Conservation (phyloP, 805 yeast genomes). For the Metschnikowia cubensis region DNA sequence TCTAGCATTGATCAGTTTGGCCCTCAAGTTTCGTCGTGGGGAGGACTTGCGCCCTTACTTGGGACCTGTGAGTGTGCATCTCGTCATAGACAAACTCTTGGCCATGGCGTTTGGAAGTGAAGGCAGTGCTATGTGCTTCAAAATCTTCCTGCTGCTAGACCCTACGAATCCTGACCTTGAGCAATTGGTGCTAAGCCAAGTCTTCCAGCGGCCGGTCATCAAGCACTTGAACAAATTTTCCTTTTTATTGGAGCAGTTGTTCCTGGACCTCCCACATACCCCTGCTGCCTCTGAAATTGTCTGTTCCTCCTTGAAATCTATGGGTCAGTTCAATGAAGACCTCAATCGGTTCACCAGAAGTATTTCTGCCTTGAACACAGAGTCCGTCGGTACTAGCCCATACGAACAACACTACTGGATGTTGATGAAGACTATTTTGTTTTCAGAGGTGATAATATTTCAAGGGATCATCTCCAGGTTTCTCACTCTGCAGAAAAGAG, state of each 20-base stretch:
- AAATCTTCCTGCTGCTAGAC: slow-evolving; percentile 15
- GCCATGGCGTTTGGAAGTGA: slow-evolving; percentile 18
- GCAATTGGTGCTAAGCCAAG: slow-evolving; percentile 8
- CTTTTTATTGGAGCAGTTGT: slow-evolving; percentile 38
- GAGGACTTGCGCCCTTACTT: slow-evolving; percentile 21
- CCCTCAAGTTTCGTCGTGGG: slow-evolving; percentile 27
- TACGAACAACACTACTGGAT: slow-evolving; percentile 32
- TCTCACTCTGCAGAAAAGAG: slow-evolving; percentile 19
- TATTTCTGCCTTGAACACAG: slow-evolving; percentile 13
- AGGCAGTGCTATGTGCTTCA: slow-evolving; percentile 17
- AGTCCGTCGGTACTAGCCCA: slow-evolving; percentile 9
- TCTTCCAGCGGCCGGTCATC: slow-evolving; percentile 37
- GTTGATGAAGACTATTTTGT: slow-evolving; percentile 39
- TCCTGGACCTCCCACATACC: slow-evolving; percentile 16
- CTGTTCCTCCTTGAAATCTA: slow-evolving; percentile 17
- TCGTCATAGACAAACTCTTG: slow-evolving; percentile 19
- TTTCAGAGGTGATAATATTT: slow-evolving; percentile 46
- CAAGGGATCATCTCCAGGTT: slow-evolving; percentile 46
- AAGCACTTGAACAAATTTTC: slow-evolving; percentile 50
- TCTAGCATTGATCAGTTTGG: slow-evolving; percentile 33
- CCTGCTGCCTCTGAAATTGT: slow-evolving; percentile 19
- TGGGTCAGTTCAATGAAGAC: slow-evolving; percentile 28
- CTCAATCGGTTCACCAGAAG: slow-evolving; percentile 16
- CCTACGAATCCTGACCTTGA: slow-evolving; percentile 14
- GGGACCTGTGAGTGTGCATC: slow-evolving; percentile 15